Conservation (phyloP, 2,329 filamentous ascomycete species). For the Mollisia scopiformis region DNA sequence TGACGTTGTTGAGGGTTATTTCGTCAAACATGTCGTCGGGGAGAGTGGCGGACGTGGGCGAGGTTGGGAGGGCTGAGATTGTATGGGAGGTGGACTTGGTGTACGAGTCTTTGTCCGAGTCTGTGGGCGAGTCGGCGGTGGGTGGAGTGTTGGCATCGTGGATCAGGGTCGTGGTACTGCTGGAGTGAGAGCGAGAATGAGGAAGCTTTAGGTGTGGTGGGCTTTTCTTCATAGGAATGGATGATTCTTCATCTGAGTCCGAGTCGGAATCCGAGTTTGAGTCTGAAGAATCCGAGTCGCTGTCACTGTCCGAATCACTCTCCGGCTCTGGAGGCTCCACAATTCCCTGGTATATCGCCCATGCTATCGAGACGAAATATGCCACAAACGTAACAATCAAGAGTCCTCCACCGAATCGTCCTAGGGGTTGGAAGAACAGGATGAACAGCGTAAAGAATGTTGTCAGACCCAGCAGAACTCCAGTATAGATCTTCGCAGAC, state of each 20-base stretch:
- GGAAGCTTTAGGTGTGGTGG: neutral
- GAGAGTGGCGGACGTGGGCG: neutral
- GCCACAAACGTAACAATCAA: constrained; percentile 46
- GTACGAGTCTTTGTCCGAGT: neutral
- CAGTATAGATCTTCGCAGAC: constrained; percentile 51
- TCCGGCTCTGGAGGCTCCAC: constrained; percentile 45
- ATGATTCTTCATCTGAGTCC: constrained; percentile 15
- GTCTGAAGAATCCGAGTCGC: constrained; percentile 33
- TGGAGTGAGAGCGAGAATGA: constrained; percentile 8
- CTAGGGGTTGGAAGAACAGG: constrained; percentile 37
- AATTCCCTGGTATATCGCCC: constrained; percentile 48
- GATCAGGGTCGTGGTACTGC: constrained; percentile 17
- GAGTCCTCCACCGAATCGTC: constrained; percentile 40
- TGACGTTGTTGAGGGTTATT: constrained; percentile 2
- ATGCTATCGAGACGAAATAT: constrained; percentile 48
- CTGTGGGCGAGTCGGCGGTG: constrained; percentile 1
- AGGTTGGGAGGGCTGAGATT: neutral
- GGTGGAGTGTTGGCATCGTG: constrained; percentile 11
- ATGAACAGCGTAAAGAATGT: constrained; percentile 41
- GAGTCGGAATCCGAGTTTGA: constrained; percentile 26
- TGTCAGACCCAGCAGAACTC: constrained; percentile 45
- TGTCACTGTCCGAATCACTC: constrained; percentile 43
- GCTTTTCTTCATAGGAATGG: constrained; percentile 11
- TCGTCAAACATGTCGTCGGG: constrained; percentile 18
- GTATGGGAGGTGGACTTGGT: neutral